phyloP scores from a whole-genome alignment of 2,329 filamentous ascomycete genomes.

The Apiospora kogelbergensis region DNA sequence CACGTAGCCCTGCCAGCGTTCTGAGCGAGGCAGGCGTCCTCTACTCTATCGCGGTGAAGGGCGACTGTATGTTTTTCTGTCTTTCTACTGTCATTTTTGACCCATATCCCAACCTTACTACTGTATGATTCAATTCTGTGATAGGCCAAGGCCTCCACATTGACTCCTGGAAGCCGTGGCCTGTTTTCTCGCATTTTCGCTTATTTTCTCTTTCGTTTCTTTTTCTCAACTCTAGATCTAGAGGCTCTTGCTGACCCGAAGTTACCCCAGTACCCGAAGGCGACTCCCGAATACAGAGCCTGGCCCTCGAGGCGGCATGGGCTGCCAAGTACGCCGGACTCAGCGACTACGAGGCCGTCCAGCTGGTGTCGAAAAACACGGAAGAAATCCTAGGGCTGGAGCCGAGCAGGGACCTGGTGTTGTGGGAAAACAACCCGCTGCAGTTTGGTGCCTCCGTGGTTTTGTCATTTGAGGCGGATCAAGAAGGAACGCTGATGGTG shows the following conservation, averaged over 20 bases:
- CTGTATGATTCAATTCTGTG: too few relatives aligned
- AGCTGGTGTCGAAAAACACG: conserved; percentile 39
- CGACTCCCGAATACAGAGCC: conserved; percentile 39
- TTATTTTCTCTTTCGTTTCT: too few relatives aligned
- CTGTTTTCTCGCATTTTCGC: too few relatives aligned
- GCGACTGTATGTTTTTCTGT: conserved; percentile 19
- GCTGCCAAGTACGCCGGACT: conserved; percentile 40
- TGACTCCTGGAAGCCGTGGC: too few relatives aligned
- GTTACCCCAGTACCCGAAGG: conserved; percentile 21
- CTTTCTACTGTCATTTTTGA: too few relatives aligned
- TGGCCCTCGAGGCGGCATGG: conserved; percentile 39
- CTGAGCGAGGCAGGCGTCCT: conserved; percentile 40
- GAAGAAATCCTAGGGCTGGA: conserved; percentile 40
- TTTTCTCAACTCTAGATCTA: too few relatives aligned
- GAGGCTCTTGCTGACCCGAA: too few relatives aligned
- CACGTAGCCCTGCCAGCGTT: conserved; percentile 36
- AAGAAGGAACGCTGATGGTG: conserved; percentile 28
- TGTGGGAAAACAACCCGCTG: conserved; percentile 44
- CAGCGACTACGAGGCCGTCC: conserved; percentile 32
- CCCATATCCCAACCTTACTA: too few relatives aligned
- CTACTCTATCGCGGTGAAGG: conserved; percentile 32
- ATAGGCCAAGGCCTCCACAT: too few relatives aligned
- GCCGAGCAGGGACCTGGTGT: conserved; percentile 37
- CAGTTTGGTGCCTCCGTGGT: conserved; percentile 39
- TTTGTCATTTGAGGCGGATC: conserved; percentile 33